Conservation (phyloP, 176 grass and related monocot genomes). For the sorghum (Sorghum bicolor) region DNA sequence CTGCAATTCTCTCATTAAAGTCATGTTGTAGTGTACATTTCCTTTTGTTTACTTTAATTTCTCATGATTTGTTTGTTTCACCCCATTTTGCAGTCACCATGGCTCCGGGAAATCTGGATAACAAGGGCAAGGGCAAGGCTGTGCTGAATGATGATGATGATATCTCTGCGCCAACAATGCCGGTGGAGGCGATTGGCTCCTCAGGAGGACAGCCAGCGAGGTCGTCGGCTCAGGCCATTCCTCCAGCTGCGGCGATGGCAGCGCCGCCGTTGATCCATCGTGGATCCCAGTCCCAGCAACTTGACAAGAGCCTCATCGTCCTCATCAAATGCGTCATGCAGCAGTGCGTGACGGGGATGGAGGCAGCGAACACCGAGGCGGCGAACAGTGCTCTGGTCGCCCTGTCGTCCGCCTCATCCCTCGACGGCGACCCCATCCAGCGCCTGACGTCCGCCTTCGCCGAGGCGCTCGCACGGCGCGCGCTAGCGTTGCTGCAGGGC, state of each 20-base stretch:
- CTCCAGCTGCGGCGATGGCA: not conserved
- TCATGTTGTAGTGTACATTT: not conserved
- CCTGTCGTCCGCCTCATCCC: conserved; percentile 29
- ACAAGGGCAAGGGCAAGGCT: not conserved
- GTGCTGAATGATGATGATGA: not conserved
- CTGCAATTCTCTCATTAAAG: not conserved
- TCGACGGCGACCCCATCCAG: conserved; percentile 50
- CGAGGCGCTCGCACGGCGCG: conserved; percentile 34
- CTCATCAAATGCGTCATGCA: not conserved
- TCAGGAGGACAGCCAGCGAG: not conserved
- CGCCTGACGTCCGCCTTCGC: conserved; percentile 48
- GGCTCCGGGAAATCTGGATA: not conserved
- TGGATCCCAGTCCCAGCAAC: not conserved
- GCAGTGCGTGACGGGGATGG: conserved; percentile 29
- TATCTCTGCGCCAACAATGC: not conserved
- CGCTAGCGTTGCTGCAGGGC: conserved; percentile 29
- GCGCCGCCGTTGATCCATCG: not conserved
- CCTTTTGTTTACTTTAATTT: not conserved
- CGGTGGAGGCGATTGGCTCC: not conserved
- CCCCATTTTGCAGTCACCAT: not conserved
- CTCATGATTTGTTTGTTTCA: not conserved
- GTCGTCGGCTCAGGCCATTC: not conserved
- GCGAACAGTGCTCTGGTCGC: conserved; percentile 5
- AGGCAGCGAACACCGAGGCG: not conserved
- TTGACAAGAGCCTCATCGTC: not conserved